A percentile compares a stretch with the other conserved stretches of the same genome.
These are phyloP conservation scores for Aspergillaceae sp. DNA, from an alignment of 2,329 filamentous ascomycete species.

Conservation along the genomic window DNA sequence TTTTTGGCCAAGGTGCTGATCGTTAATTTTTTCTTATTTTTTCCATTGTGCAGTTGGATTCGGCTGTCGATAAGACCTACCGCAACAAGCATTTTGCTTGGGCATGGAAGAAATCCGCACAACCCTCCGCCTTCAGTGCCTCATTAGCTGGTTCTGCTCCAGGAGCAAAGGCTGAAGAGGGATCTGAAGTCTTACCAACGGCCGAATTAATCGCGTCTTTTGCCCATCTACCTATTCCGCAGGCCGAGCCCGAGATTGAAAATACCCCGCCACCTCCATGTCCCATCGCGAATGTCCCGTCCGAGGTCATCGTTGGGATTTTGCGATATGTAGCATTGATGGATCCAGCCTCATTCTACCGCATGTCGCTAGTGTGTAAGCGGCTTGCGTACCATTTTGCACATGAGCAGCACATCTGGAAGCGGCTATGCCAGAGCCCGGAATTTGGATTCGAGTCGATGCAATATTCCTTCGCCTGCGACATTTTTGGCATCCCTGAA, in stretches of 20 bases:
- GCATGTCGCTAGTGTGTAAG: slow-evolving; percentile 74
- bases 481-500: slow-evolving; percentile 42
- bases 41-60: slow-evolving; percentile 57
- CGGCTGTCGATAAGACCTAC: slow-evolving; percentile 74
- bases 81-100: slow-evolving; percentile 83
- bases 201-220: slow-evolving; percentile 70
- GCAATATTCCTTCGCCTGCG: slow-evolving; percentile 67
- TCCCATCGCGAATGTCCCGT: slow-evolving; percentile 66
- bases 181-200: slow-evolving; percentile 41
- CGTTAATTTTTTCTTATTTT: slow-evolving; percentile 5
- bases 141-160: slow-evolving; percentile 45
- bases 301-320: slow-evolving; percentile 77
- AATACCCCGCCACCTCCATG: slow-evolving; percentile 67
- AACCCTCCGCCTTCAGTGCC: slow-evolving; percentile 41
- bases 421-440: slow-evolving; percentile 57
- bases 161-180: slow-evolving; percentile 50
- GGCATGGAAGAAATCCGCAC: slow-evolving; percentile 42
- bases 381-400: slow-evolving; percentile 74
- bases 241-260: slow-evolving; percentile 60
- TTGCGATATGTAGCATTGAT: slow-evolving; percentile 62
- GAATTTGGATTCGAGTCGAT: slow-evolving; percentile 75
- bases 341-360: slow-evolving; percentile 69
- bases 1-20: slow-evolving; percentile 8
- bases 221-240: slow-evolving; percentile 58
- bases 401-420: slow-evolving; percentile 83